Percentiles rank a stretch among this genome's conserved stretches.
Evolutionary conservation across 1,284 basidiomycete species (phyloP).

Genomic region (Ceratobasidium sp.): DNA sequence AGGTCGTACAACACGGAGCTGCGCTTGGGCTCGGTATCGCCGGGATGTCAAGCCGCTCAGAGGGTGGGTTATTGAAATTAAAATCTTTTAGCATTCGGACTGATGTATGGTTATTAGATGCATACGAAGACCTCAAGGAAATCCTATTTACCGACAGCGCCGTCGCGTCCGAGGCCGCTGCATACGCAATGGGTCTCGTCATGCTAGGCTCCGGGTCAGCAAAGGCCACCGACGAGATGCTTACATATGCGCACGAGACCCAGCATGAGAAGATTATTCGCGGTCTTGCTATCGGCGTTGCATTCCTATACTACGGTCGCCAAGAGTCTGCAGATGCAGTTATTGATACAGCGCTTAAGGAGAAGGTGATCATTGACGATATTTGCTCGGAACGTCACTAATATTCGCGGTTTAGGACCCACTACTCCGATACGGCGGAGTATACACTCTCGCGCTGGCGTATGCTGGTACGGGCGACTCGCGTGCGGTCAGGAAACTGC

Average conservation of each 20-base stretch:
- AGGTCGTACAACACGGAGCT: slow-evolving; percentile 95
- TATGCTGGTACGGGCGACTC: slow-evolving; percentile 97
- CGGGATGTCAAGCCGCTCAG: slow-evolving; percentile 89
- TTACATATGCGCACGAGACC: slow-evolving; percentile 93
- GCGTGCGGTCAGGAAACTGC: slow-evolving; percentile 85
- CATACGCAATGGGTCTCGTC: slow-evolving; percentile 95
- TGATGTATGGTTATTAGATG: slow-evolving; percentile 64
- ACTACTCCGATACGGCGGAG: slow-evolving; percentile 94
- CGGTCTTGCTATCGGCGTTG: slow-evolving; percentile 90
- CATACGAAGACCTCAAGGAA: slow-evolving; percentile 91
- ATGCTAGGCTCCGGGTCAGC: slow-evolving; percentile 91
- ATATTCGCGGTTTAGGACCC: slow-evolving; percentile 74
- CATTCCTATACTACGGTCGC: slow-evolving; percentile 90
- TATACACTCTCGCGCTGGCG: slow-evolving; percentile 93
- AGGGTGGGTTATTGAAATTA: slow-evolving; percentile 58
- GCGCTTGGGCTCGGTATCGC: slow-evolving; percentile 93
- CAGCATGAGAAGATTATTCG: slow-evolving; percentile 99
- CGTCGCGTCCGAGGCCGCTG: slow-evolving; percentile 92
- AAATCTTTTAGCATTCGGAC: not conserved
- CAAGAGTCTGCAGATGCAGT: slow-evolving; percentile 89
- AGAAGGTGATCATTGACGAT: slow-evolving; percentile 72
- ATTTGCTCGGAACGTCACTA: slow-evolving; percentile 3
- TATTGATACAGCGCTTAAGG: slow-evolving; percentile 78
- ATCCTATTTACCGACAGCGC: slow-evolving; percentile 93
- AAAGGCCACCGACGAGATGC: slow-evolving; percentile 89